Conservation (phyloP, 257 asterid species). For the Przewalskia tangutica region DNA sequence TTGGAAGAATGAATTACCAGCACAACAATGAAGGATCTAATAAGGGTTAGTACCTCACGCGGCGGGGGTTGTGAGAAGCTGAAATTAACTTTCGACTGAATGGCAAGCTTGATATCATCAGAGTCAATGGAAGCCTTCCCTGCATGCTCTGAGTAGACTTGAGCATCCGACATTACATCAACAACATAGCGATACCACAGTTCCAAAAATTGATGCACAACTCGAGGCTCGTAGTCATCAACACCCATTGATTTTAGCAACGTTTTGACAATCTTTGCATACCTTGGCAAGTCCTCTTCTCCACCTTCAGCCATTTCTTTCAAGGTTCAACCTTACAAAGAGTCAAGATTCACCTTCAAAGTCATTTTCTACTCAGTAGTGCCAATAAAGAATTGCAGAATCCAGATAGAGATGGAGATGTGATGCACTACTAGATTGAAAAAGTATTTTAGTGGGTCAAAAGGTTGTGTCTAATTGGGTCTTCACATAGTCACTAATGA, state of each 20-base stretch:
- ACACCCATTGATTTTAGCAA: slow-evolving; percentile 81
- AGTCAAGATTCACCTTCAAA: neutral
- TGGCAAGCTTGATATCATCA: slow-evolving; percentile 80
- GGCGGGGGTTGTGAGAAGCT: slow-evolving; percentile 97
- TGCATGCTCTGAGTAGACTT: slow-evolving; percentile 81
- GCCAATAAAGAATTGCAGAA: neutral
- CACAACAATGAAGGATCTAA: neutral
- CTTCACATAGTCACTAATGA: neutral
- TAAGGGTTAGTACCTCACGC: slow-evolving; percentile 44
- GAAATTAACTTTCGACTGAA: slow-evolving; percentile 74
- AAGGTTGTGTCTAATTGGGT: neutral
- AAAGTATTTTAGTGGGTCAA: neutral
- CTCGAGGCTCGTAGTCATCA: slow-evolving; percentile 82
- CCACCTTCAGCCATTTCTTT: slow-evolving; percentile 58
- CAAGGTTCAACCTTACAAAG: neutral
- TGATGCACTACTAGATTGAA: neutral
- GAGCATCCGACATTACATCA: slow-evolving; percentile 74
- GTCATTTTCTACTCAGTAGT: neutral
- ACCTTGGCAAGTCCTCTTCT: slow-evolving; percentile 71
- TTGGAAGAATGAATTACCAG: neutral
- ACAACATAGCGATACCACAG: slow-evolving; percentile 72
- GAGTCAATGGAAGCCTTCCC: slow-evolving; percentile 58
- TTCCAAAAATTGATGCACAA: slow-evolving; percentile 70
- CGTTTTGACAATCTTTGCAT: slow-evolving; percentile 76
- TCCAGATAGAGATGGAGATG: neutral